Evolutionary conservation across 805 yeast genomes (phyloP).

Genomic region (Yueomyces sinensis): DNA sequence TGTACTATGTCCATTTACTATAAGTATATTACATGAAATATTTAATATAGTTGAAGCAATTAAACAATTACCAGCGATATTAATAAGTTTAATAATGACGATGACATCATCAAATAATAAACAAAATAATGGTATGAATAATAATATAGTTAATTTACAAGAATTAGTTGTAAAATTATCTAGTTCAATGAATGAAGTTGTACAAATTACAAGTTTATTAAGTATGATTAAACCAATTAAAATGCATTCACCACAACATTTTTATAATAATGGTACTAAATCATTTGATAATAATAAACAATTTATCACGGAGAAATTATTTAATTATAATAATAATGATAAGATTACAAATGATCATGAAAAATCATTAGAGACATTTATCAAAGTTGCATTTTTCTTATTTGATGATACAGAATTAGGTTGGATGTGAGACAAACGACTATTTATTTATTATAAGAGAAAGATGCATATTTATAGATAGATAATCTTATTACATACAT

Average conservation of each 20-base stretch:
- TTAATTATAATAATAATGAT: no score
- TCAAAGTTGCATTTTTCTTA: constrained; percentile 19
- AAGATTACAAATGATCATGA: no score
- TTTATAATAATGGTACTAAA: no score
- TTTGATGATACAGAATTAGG: constrained; percentile 22
- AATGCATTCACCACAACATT: no score
- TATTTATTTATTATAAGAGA: no score
- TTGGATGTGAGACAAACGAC: constrained; percentile 11
- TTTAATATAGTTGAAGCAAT: constrained; percentile 17
- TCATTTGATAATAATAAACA: no score
- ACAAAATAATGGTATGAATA: neutral
- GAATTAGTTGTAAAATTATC: constrained; percentile 19
- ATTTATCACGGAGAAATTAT: no score
- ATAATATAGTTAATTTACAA: constrained; percentile 8
- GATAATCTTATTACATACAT: no score
- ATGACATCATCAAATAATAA: constrained; percentile 7
- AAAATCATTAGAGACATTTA: constrained; percentile 5
- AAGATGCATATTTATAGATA: no score
- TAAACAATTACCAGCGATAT: constrained; percentile 19
- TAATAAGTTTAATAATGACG: constrained; percentile 18
- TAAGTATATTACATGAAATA: constrained; percentile 16
- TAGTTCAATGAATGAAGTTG: constrained; percentile 21
- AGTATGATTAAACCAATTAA: constrained; percentile 20
- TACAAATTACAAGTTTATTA: constrained; percentile 20
- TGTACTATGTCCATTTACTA: constrained; percentile 19